Evolutionary conservation across 345 rosid genomes (phyloP).

Genomic region (Ricinus communis): DNA sequence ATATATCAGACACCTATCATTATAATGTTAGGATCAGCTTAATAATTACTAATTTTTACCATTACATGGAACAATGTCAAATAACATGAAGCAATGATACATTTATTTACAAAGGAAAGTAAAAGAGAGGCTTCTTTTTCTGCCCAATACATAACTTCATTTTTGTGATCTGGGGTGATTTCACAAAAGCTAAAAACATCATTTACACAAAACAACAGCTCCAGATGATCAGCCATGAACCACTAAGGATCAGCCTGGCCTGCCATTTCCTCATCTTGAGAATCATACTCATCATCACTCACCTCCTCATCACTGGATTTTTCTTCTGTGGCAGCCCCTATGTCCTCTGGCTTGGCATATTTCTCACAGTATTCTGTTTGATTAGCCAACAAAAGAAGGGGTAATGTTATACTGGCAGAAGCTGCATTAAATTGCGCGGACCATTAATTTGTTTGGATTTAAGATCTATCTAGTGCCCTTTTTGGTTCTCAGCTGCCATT

Average conservation of each 20-base stretch:
- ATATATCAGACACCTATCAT: no score
- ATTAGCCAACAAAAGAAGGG: constrained; percentile 7
- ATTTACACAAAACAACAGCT: constrained; percentile 26
- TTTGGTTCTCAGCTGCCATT: no score
- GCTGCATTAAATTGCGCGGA: no score
- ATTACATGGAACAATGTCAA: not conserved
- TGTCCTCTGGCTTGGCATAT: constrained; percentile 62
- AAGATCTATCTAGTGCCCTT: no score
- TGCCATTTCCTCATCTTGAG: constrained; percentile 49
- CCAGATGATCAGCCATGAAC: not conserved
- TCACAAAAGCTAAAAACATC: constrained; percentile 8
- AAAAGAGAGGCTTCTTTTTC: not conserved
- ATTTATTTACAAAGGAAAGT: constrained; percentile 25
- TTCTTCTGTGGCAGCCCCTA: constrained; percentile 41
- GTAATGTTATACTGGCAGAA: not conserved
- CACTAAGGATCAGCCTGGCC: constrained; percentile 53
- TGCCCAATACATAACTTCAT: not conserved
- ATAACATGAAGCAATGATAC: constrained; percentile 10
- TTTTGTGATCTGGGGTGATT: constrained; percentile 3
- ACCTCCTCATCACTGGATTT: constrained; percentile 47
- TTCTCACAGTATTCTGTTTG: constrained; percentile 51
- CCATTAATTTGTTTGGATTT: no score
- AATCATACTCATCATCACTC: constrained; percentile 48
- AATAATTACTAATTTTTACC: no score
- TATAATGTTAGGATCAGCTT: no score